Conservation (phyloP, 202 grass and related monocot genomes). For the Brachypodium distachyon region DNA sequence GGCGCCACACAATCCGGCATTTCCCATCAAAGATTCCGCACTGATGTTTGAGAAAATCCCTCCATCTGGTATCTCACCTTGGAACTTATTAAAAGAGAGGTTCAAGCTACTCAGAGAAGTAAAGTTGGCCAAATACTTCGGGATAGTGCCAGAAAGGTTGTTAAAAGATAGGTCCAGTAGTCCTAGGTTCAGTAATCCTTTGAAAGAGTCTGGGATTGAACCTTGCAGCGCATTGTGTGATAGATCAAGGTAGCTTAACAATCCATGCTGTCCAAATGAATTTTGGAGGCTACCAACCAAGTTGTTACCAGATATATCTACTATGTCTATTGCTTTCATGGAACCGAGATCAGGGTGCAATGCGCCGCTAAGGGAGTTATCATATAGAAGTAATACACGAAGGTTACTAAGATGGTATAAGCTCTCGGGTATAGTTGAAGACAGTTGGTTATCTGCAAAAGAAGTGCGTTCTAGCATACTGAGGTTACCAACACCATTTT, state of each 20-base stretch:
- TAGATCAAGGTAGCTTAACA: neutral
- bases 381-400: too few species aligned
- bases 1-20: slow-evolving; percentile 1
- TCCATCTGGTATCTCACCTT: slow-evolving; percentile 12
- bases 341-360: neutral
- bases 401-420: neutral
- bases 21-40: slow-evolving; percentile 14
- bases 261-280: neutral
- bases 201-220: slow-evolving; percentile 16
- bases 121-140: slow-evolving; percentile 1
- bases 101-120: slow-evolving; percentile 4
- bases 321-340: neutral
- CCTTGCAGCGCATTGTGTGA: slow-evolving; percentile 7
- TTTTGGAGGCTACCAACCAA: slow-evolving; percentile 14
- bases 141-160: slow-evolving; percentile 15
- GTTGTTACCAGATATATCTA: slow-evolving; percentile 9
- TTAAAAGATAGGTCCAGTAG: slow-evolving; percentile 25
- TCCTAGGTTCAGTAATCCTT: neutral
- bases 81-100: slow-evolving; percentile 23
- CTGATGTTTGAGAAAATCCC: slow-evolving; percentile 24
- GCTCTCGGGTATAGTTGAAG: slow-evolving; percentile 3
- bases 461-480: neutral
- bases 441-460: neutral
- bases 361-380: neutral
- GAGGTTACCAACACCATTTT: neutral